Conservation (phyloP, 257 asterid genomes). For the Petunia secreta region DNA sequence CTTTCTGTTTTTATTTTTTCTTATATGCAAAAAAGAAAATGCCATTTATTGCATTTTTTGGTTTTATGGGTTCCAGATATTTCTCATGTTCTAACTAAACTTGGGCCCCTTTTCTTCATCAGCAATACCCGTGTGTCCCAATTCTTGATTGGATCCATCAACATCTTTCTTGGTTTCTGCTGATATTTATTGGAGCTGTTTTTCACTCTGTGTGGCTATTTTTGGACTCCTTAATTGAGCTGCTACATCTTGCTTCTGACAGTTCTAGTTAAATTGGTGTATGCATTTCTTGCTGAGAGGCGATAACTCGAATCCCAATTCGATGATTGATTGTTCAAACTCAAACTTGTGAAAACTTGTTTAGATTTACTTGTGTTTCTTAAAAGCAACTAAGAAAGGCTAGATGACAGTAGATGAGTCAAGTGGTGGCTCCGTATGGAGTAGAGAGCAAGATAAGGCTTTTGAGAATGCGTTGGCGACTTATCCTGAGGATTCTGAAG, state of each 20-base stretch:
- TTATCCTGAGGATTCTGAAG: conserved; percentile 61
- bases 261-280: conserved; percentile 26
- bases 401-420: conserved; percentile 73
- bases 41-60: conserved; percentile 43
- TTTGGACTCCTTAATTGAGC: conserved; percentile 35
- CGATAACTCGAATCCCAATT: background rate
- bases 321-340: background rate
- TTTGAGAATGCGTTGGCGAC: conserved; percentile 81
- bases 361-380: background rate
- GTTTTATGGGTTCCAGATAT: conserved; percentile 63
- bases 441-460: conserved; percentile 77
- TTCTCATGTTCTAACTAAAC: conserved; percentile 45
- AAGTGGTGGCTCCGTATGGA: conserved; percentile 70
- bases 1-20: conserved; percentile 25
- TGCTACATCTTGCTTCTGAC: conserved; percentile 35
- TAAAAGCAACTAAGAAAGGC: conserved; percentile 30
- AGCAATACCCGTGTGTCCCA: conserved; percentile 47
- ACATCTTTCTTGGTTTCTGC: conserved; percentile 35
- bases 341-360: conserved; percentile 23
- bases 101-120: conserved; percentile 47
- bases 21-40: conserved; percentile 32
- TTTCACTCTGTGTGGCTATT: conserved; percentile 32
- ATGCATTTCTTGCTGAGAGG: background rate
- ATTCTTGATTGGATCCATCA: conserved; percentile 46
- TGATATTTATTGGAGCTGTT: conserved; percentile 37